Evolutionary conservation across 2,329 filamentous ascomycete genomes (phyloP).

Genomic region (Macrophomina phaseolina): DNA sequence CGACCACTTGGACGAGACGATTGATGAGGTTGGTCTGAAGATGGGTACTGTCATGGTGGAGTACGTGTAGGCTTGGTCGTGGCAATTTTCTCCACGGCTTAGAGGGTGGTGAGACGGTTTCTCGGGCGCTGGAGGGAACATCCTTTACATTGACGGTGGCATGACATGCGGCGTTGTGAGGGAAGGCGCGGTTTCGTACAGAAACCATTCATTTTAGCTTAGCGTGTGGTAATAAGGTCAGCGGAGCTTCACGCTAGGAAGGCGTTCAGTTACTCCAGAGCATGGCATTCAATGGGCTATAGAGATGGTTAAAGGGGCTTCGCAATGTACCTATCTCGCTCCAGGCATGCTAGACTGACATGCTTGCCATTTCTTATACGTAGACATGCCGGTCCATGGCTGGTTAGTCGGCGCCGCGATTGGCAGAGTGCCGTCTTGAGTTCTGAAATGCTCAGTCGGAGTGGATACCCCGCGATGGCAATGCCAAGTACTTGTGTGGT

Average conservation of each 20-base stretch:
- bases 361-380: too few species aligned
- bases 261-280: too few species aligned
- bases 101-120: not conserved
- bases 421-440: too few species aligned
- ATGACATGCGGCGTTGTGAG: conserved; percentile 17
- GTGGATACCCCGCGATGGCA: too few species aligned
- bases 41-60: conserved; percentile 97
- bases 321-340: too few species aligned
- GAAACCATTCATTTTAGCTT: not conserved
- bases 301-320: too few species aligned
- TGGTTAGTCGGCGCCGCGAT: too few species aligned
- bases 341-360: too few species aligned
- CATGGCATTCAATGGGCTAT: too few species aligned
- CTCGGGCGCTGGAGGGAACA: not conserved
- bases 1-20: conserved; percentile 71
- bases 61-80: conserved; percentile 54
- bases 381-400: too few species aligned
- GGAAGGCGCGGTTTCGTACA: not conserved
- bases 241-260: not conserved
- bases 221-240: not conserved
- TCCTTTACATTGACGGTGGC: not conserved
- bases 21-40: conserved; percentile 83
- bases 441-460: too few species aligned
- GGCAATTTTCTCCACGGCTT: not conserved
- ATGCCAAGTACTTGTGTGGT: too few species aligned